phyloP scores from a whole-genome alignment of 2,329 filamentous ascomycete species.

The Cordyceps farinosa region DNA sequence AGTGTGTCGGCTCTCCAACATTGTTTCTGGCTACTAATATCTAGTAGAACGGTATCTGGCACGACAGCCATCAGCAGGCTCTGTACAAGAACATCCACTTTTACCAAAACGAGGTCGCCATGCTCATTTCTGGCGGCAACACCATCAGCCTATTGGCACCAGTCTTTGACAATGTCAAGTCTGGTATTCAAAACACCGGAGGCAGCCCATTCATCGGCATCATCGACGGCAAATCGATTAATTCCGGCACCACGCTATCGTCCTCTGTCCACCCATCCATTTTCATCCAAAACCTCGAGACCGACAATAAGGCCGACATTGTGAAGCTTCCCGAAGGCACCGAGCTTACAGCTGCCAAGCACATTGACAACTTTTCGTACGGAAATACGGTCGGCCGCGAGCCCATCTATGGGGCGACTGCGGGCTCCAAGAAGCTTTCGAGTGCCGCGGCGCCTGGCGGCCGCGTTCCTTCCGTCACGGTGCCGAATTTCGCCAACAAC shows the following conservation, averaged over 20 bases:
- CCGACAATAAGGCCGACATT: constrained; percentile 37
- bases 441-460: constrained; percentile 35
- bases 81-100: constrained; percentile 43
- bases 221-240: constrained; percentile 38
- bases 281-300: constrained; percentile 41
- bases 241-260: constrained; percentile 39
- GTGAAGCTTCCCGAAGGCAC: constrained; percentile 32
- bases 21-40: neutral
- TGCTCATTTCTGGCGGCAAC: constrained; percentile 30
- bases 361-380: constrained; percentile 39
- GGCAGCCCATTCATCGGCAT: constrained; percentile 40
- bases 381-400: constrained; percentile 39
- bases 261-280: constrained; percentile 39
- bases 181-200: constrained; percentile 34
- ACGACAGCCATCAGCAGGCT: constrained; percentile 42
- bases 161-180: constrained; percentile 39
- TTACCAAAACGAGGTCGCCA: constrained; percentile 38
- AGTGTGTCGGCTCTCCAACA: neutral
- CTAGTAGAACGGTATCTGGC: constrained; percentile 36
- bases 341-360: constrained; percentile 27
- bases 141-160: constrained; percentile 40
- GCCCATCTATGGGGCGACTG: constrained; percentile 36
- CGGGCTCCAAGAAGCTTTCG: constrained; percentile 31
- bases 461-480: constrained; percentile 33
- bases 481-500: constrained; percentile 37